A percentile compares a stretch with the other conserved stretches of the same genome.
Conservation (phyloP, 1,284 basidiomycete species). For the Irpex sp. region DNA sequence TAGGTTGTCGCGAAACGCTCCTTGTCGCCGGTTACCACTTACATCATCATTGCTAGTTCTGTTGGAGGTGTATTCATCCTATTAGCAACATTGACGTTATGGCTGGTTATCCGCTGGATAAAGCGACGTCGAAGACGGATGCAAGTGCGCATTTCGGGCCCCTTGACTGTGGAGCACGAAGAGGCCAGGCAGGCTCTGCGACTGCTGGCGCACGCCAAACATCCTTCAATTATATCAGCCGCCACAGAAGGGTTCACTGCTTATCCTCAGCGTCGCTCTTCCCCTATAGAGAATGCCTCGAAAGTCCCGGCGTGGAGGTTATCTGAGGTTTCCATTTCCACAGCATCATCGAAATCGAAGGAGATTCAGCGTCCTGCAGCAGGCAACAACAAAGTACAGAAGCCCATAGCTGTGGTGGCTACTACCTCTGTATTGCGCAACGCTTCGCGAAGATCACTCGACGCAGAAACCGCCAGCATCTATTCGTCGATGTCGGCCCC, state of each 20-base stretch:
- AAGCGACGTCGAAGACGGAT: background rate
- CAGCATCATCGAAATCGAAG: background rate
- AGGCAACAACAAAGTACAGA: conserved; percentile 6
- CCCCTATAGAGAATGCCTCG: background rate
- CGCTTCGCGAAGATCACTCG: conserved; percentile 11
- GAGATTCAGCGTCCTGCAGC: background rate
- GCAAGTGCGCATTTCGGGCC: background rate
- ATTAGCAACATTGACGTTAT: background rate
- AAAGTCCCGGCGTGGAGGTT: background rate
- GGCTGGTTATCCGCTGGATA: background rate
- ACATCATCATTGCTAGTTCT: background rate
- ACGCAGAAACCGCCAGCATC: conserved; percentile 32
- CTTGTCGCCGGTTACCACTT: background rate
- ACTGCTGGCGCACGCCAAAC: background rate
- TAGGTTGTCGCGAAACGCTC: background rate
- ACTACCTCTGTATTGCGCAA: background rate
- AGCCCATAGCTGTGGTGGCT: background rate
- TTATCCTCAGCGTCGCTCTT: background rate
- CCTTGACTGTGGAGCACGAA: background rate
- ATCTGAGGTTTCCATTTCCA: conserved; percentile 4
- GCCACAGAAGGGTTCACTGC: background rate
- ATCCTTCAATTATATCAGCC: background rate
- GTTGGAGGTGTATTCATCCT: background rate
- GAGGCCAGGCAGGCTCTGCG: background rate
- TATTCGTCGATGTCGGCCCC: conserved; percentile 39